phyloP scores from a whole-genome alignment of 2,329 filamentous ascomycete species.

The Cercospora beticola region DNA sequence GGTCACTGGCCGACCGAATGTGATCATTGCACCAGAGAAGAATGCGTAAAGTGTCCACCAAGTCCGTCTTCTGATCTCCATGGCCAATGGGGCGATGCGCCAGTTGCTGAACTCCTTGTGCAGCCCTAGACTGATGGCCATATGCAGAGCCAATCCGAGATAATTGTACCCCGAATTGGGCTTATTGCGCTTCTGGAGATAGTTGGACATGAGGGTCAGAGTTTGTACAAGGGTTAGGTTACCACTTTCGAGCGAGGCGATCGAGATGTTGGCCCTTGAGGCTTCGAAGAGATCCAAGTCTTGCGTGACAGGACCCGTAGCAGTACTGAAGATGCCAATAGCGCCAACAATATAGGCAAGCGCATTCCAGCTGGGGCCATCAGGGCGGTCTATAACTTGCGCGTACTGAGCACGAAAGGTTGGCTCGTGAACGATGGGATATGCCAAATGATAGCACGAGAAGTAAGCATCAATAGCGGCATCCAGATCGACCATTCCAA shows the following conservation, averaged over 20 bases:
- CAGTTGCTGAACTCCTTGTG: constrained; percentile 52
- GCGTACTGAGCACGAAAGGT: constrained; percentile 51
- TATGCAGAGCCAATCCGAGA: constrained; percentile 49
- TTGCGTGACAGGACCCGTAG: constrained; percentile 41
- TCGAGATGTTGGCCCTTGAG: constrained; percentile 48
- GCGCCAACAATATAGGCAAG: constrained; percentile 49
- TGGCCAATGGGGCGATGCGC: constrained; percentile 45
- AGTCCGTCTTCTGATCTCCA: constrained; percentile 39
- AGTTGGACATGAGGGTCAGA: constrained; percentile 50
- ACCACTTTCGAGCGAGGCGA: constrained; percentile 51
- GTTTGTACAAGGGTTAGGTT: constrained; percentile 52
- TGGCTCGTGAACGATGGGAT: constrained; percentile 51
- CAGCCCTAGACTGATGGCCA: constrained; percentile 53
- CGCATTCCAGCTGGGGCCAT: constrained; percentile 47
- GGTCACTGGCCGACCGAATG: constrained; percentile 51
- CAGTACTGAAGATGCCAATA: constrained; percentile 45
- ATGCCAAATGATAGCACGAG: constrained; percentile 48
- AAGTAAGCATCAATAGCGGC: constrained; percentile 47
- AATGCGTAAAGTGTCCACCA: constrained; percentile 47
- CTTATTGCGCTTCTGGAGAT: constrained; percentile 53
- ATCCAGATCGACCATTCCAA: constrained; percentile 35
- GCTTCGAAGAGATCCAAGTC: constrained; percentile 49
- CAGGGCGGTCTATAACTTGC: constrained; percentile 45
- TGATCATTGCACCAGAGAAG: constrained; percentile 52
- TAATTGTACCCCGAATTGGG: constrained; percentile 54